Base-by-base conservation (phyloP, 108 stramenopile species). In the Nitzschia sp. region DNA sequence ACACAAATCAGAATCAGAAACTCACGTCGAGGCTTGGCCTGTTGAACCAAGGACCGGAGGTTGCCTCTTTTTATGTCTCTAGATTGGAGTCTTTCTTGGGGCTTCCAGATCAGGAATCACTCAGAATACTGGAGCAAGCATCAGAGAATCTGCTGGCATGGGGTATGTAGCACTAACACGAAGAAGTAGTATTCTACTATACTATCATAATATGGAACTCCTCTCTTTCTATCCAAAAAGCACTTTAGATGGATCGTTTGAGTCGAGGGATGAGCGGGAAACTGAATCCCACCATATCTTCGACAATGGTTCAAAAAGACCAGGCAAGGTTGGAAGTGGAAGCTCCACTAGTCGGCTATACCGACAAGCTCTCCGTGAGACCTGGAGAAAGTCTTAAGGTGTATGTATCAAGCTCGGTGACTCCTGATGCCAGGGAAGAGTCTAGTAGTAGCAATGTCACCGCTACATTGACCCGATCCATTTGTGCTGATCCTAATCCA, bases 401-500 rank as follows among this genome's bases (percentile, higher is more conserved):
- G 29, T 34, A 34, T 34, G 29, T 34, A 34, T 34, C 29, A 5
- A 34, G 5, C 29, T 34, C 29, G 1, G 29, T 34, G 5, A 34
- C 5, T 34, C 29, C 29, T 34, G 29, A 34, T 34, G 29, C 5
- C 29, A 34, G 5, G 5, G 3, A 34, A 34, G 29, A 34, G 29
- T 34, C 29, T 34, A 5, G 29, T 34, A 34, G 53, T 24, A 54
- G 21, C 6, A 22, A 24, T 24, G 53, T 54, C 21, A 22, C 17
- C 29, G 63, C 63, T 11, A 12, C 42, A 21, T 24, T 72, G 46
- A 65, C 56, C 19, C 54, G 55, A n/a, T 53, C 34, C 42, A 54
- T 72, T 46, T 50, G 63, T 43, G 63, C 71, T 34, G 71, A 72
- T 65, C 71, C 71, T 11, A 64, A 72, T 20, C 63, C 71, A n/a